Evolutionary conservation across 2,329 filamentous ascomycete species (phyloP), one percentile per base, ranked within the genome.

Genomic region (Penicillium occitanis): DNA sequence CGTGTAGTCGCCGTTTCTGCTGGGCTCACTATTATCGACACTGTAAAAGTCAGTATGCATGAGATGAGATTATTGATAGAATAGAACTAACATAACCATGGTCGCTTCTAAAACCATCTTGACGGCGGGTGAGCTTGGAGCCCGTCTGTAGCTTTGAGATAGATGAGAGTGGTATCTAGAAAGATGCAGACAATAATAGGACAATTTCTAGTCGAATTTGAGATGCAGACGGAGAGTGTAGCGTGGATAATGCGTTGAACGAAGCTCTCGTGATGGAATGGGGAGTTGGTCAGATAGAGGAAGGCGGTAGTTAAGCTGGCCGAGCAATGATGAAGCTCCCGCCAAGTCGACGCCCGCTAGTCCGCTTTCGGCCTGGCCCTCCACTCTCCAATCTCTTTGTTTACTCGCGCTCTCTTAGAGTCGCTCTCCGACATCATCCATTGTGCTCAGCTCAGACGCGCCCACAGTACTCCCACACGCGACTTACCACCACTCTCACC

Each of bases 71-170:
- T 8, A 1, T 33, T 33, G 30, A 33, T 33, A 33, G 30, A 33
- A 8, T 19, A 33, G 30, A 33, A 33, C 30, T 33, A 33, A 33
- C 86, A 98, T 90, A 80, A 99, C 92, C 93, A 99, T 98, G 70
- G 96, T 96, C 83, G 95, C 96, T 89, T 99, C 95, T 81, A 99
- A 90, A 82, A 90, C 91, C 95, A 99, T 99, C 77, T 86, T 93
- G 88, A 79, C 81, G 79, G 79, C 74, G 70, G 66, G 71, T 64
- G 64, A 65, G 65, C 46, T 62, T 40, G 61, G 33, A 63, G 57
- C 67, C 65, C 64, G 50, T 57, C 5, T 40, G 50, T 55, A 63
- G 61, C 61, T 63, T 25, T 42, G 50, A 42, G 37, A 46, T 17
- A 33, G 40, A 44, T 33, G 30, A 57, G 35, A 19, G 30, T 10